Evolutionary conservation across 164 flowering plant species (phyloP).

Genomic region (Litsea cubeba): DNA sequence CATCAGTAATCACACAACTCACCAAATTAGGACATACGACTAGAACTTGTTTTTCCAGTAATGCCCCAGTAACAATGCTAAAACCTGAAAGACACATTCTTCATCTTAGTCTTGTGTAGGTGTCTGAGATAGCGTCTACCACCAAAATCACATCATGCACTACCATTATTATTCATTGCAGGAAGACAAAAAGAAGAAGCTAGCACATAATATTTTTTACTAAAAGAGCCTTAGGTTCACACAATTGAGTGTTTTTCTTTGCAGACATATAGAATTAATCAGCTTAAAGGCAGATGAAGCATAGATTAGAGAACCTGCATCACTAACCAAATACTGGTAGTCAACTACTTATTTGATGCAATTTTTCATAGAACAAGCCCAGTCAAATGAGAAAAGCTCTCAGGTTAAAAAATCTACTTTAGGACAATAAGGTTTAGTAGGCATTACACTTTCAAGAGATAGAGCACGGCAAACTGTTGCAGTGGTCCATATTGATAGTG

Average conservation of each 20-base stretch:
- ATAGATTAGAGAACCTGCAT: neutral
- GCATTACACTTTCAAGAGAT: slow-evolving; percentile 82
- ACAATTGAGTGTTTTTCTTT: too few species aligned
- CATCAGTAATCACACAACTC: slow-evolving; percentile 13
- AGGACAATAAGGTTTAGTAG: neutral
- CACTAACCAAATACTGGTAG: neutral
- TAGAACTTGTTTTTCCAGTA: slow-evolving; percentile 88
- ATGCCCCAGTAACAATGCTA: slow-evolving; percentile 63
- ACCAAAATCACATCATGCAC: neutral
- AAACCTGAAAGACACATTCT: slow-evolving; percentile 51
- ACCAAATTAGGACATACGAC: slow-evolving; percentile 83
- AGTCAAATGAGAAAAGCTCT: neutral
- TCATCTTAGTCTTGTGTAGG: neutral
- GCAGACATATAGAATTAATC: too few species aligned
- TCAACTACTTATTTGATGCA: neutral
- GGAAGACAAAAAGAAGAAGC: neutral
- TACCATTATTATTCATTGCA: neutral
- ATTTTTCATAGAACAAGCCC: neutral
- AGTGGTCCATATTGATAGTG: slow-evolving; percentile 82
- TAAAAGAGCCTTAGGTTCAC: neutral
- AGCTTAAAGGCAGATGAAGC: neutral
- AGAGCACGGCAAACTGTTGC: slow-evolving; percentile 87
- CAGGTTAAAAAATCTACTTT: neutral
- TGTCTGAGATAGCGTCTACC: neutral
- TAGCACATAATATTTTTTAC: neutral